Evolutionary conservation across 176 grass and related monocot species (phyloP).

Genomic region (Elaeis guineensis): DNA sequence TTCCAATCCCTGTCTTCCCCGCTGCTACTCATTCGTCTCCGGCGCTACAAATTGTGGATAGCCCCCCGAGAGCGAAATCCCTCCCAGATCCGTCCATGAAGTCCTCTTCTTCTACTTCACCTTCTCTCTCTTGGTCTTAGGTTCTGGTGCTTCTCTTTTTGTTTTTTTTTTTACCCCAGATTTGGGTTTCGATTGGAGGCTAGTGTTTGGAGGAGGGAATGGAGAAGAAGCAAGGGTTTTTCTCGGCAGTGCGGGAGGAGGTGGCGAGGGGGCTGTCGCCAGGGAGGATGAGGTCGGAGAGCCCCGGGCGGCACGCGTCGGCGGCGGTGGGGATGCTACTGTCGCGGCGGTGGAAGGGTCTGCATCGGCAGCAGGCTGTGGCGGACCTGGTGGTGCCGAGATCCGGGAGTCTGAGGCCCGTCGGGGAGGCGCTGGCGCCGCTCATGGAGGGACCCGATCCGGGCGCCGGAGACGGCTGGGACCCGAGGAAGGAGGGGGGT

Average conservation of each 20-base stretch:
- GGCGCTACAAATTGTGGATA: too few species aligned
- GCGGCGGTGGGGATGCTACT: background rate
- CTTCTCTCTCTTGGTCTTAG: background rate
- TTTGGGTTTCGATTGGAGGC: background rate
- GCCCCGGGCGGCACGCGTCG: slow-evolving; percentile 4
- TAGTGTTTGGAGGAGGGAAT: background rate
- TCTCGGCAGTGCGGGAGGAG: slow-evolving; percentile 15
- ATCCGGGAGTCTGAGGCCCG: slow-evolving; percentile 5
- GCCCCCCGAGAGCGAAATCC: too few species aligned
- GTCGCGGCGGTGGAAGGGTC: slow-evolving; percentile 6
- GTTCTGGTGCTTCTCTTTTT: background rate
- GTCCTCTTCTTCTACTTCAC: background rate
- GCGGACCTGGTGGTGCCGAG: slow-evolving; percentile 11
- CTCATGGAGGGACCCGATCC: slow-evolving; percentile 10
- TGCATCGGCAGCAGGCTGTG: background rate
- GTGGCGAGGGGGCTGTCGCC: slow-evolving; percentile 15
- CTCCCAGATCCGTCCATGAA: background rate
- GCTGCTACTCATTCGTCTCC: background rate
- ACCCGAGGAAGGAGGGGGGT: background rate
- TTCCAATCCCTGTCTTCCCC: background rate
- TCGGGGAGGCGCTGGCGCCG: background rate
- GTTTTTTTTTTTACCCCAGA: too few species aligned
- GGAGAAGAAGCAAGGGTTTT: slow-evolving; percentile 20
- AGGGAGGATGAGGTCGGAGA: slow-evolving; percentile 8
- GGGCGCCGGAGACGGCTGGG: background rate